Base-by-base conservation (phyloP, 257 asterid species). In the Thymus mandschuricus region DNA sequence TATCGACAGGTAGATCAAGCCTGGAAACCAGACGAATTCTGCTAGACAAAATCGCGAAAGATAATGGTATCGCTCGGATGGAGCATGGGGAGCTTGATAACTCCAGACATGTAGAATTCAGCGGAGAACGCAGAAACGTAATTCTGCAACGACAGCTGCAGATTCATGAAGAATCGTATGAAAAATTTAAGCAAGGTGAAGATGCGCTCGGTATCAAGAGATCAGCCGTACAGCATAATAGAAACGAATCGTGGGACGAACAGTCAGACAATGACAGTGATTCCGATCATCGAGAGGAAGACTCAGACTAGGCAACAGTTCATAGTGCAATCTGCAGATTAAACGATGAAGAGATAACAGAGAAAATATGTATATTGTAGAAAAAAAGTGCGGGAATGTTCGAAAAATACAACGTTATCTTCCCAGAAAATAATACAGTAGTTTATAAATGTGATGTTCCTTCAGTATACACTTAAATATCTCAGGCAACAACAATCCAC, bases 11-110 rank as follows among this genome's bases (percentile, higher is more conserved):
- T 56, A 75, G 73, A 55, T 57, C 82, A 48, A 80, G 86, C 49
- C 29, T 48, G 72, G 88, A 78, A 64, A 70, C 64, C 68, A 84
- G 73, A 71, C 41, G 34, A 46, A 54, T 64, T 11, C 13, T 79
- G 68, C 48, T 81, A 21, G 76, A 51, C 54, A 77, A 74, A 70
- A 76, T 83, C 6, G 85, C 83, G n/a, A 69, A 60, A 64, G 64
- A 83, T 28, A 75, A 75, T 74, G 84, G 82, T 45, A 81, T 82
- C 64, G 49, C 58, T 64, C 64, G 12, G 52, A 12, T 46, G 15
- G 52, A 46, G 52, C 60, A 69, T 13, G 77, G 64, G 28, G 69
- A n/a, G 10, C 27, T 45, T 59, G 49, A 48, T 48, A 40, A 10
- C 21, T 34, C 71, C 31, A 28, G n/a, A 45, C 2, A 10, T 15